These are phyloP conservation scores for Dalbergia oliveri DNA, from an alignment of 306 rosid genomes.

Conservation along the genomic window DNA sequence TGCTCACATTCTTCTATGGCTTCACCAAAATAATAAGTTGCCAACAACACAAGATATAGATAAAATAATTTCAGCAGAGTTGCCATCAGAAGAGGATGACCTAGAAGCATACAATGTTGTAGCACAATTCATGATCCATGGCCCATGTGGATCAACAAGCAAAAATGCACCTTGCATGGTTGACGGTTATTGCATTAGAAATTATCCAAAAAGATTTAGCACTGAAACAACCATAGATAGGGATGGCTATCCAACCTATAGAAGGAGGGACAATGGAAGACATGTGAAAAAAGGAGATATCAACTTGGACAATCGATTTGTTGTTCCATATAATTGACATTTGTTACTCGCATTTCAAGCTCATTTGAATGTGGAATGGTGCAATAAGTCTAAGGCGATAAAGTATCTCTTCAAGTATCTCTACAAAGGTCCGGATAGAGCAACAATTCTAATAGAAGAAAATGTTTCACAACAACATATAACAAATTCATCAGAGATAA, in stretches of 20 bases:
- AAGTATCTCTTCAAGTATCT: background rate
- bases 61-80: no score
- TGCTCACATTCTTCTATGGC: no score
- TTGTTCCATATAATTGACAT: background rate
- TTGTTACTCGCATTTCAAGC: no score
- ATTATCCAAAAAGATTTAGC: background rate
- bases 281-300: background rate
- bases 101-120: background rate
- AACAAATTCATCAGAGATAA: no score
- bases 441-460: no score
- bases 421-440: background rate
- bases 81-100: no score
- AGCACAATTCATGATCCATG: background rate
- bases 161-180: constrained; percentile 13
- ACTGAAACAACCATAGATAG: background rate
- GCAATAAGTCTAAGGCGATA: background rate
- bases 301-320: background rate
- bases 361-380: no score
- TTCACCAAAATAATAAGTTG: no score
- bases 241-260: background rate
- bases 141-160: background rate
- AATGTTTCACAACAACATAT: no score
- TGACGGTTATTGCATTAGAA: background rate
- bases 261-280: background rate
- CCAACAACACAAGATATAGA: no score